Evolutionary conservation across 2,329 filamentous ascomycete species (phyloP), one percentile per base, ranked within the genome.

Genomic region (Septoria petroselini): DNA sequence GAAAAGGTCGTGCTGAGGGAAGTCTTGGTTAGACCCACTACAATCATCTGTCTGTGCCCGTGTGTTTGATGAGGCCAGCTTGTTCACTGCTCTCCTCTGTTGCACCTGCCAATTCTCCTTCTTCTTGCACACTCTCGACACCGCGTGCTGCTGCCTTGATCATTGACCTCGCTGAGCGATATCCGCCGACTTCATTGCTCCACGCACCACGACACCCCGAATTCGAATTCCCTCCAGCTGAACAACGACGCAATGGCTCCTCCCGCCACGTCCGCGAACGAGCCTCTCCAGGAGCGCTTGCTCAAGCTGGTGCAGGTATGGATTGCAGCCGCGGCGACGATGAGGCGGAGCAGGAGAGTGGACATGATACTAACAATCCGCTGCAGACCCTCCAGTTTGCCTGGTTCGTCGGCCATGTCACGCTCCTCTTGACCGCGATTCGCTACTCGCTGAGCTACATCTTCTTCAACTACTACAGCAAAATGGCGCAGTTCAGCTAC

Each of bases 381-480:
- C 15, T 18, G 17, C 84, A 95, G 71, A 97, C 91, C 38, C 78
- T 97, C 61, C 93, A 97, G 77, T 98, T 91, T 86, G 82, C 71
- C 75, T 82, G 69, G 68, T 71, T 71, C 58, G 67, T 60, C 64
- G 95, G 91, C 62, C 93, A 98, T 70, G 75, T 96, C 54, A 86
- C 85, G 31, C 82, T 97, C 55, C 85, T 98, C 60, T 74, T 95
- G 61, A 85, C 83, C 65, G 88, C 91, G 44, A 69, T 86, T 65
- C 86, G 90, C 68, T 98, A 97, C 72, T 73, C 78, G 57, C 71
- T 97, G 55, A 94, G 90, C 41, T 95, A 89, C 76, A 73, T 96
- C 51, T 85, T 86, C 65, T 86, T 97, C 78, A 94, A 95, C 78
- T 90, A 83, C 70, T 86, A 86, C 69, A 84, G 83, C 50, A 74